These are phyloP conservation scores for Dactylellina drechsleri DNA, from an alignment of 2,329 filamentous ascomycete species.

Conservation along the genomic window DNA sequence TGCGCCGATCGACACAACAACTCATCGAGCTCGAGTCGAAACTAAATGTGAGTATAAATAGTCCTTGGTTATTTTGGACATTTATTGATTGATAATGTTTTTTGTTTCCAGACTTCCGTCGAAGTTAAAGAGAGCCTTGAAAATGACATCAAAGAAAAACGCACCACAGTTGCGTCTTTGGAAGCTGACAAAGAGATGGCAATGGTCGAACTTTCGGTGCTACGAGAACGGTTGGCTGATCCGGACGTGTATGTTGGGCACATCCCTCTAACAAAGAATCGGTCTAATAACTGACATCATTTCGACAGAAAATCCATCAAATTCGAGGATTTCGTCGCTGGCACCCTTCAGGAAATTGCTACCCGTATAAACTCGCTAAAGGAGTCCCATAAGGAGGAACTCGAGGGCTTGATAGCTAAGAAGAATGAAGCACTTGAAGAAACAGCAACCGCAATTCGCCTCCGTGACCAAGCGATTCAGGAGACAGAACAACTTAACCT, in stretches of 20 bases:
- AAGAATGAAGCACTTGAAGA: constrained; percentile 86
- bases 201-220: constrained; percentile 47
- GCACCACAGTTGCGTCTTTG: constrained; percentile 77
- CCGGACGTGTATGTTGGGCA: constrained; percentile 56
- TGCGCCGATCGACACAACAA: constrained; percentile 82
- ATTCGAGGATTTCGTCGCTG: constrained; percentile 74
- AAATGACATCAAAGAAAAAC: constrained; percentile 89
- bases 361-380: constrained; percentile 75
- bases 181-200: constrained; percentile 56
- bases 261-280: constrained; percentile 22
- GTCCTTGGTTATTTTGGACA: constrained; percentile 14
- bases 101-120: constrained; percentile 64
- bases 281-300: neutral
- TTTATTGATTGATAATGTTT: neutral
- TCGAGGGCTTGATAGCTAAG: constrained; percentile 90
- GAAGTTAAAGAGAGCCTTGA: constrained; percentile 69
- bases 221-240: constrained; percentile 55
- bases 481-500: constrained; percentile 95
- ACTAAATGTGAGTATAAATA: constrained; percentile 63
- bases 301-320: constrained; percentile 79
- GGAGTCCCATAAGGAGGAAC: constrained; percentile 77
- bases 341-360: constrained; percentile 72
- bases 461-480: constrained; percentile 90
- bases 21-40: constrained; percentile 78
- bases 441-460: constrained; percentile 80